Base-by-base conservation (phyloP, 2,329 filamentous ascomycete species). In the Neoscytalidium dimidiatum region DNA sequence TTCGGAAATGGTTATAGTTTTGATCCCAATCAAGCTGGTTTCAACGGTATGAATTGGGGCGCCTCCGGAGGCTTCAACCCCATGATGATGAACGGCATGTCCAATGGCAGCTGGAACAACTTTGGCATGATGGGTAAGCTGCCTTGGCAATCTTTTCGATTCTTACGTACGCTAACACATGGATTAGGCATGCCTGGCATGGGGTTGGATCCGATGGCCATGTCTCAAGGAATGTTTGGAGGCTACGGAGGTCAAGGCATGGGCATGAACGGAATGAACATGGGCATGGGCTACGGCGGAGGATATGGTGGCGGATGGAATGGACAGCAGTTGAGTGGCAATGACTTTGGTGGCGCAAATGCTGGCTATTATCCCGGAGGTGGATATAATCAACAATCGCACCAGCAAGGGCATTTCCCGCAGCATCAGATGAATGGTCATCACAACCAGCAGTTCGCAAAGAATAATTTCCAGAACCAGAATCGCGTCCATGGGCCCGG, bases 121-220 rank as follows among this genome's bases (percentile, higher is more conserved):
- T 92, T 90, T 85, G 90, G 90, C 62, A 92, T 94, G 88, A 97
- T 97, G 91, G 91, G 94, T 97, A 86, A 75, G 91, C 84, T 53
- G 9, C 33, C 28, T 33, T 35, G 3, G 38, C 29, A 19, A 66
- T 28, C 29, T 23, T 23, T 46, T 41, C 49, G 49, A 26, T 48
- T 31, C 66, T 77, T 71, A 79, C 67, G 3, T 13, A 23, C 56
- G 43, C 75, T 74, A 71, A 78, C 67, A 53, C 68, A n/a, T 14
- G 38, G 61, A 43, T 41, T 66, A 68, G 91, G 88, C 74, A 94
- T 95, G 90, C 82, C 90, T 70, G 87, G 87, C 73, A 92, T 94
- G 90, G 86, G 86, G 78, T 95, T 96, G 92, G 91, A 94, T 84
- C 88, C 88, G 67, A 88, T 89, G 84, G 81, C 83, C 78, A 90